Conservation (phyloP, 495 filamentous ascomycete species). For the Penicillium mononematosum region DNA sequence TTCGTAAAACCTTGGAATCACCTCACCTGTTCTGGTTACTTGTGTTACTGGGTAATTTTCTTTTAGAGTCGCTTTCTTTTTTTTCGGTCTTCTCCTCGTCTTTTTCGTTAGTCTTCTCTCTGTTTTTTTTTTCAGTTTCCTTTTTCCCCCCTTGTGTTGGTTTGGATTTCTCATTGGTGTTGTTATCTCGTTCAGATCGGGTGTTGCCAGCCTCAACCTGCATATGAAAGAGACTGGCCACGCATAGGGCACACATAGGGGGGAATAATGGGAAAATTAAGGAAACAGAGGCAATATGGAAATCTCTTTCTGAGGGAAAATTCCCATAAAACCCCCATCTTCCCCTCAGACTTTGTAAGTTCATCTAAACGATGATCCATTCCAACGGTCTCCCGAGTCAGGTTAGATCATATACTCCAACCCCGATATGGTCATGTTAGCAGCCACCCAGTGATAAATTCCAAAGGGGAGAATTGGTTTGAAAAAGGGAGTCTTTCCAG, state of each 20-base stretch:
- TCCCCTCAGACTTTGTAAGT: slow-evolving; percentile 13
- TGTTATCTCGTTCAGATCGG: slow-evolving; percentile 2
- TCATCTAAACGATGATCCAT: slow-evolving; percentile 27
- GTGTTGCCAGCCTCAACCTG: slow-evolving; percentile 18
- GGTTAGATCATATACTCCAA: slow-evolving; percentile 30
- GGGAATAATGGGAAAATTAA: not conserved
- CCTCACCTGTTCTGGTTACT: slow-evolving; percentile 7
- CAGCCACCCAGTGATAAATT: slow-evolving; percentile 1
- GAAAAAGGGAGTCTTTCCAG: not conserved
- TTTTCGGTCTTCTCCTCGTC: not conserved
- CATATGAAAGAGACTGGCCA: slow-evolving; percentile 9
- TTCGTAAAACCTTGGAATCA: slow-evolving; percentile 2
- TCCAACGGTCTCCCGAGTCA: slow-evolving; percentile 35
- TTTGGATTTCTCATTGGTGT: slow-evolving; percentile 13
- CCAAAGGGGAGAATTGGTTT: not conserved
- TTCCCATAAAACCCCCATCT: slow-evolving; percentile 5
- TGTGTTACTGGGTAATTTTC: slow-evolving; percentile 7
- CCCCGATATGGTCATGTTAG: not conserved
- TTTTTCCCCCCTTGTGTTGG: not conserved
- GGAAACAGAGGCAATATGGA: not conserved
- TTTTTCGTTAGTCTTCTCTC: not conserved
- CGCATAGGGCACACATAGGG: not conserved
- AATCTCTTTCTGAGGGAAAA: slow-evolving; percentile 9
- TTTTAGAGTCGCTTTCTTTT: not conserved
- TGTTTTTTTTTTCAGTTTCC: not conserved